Conservation (phyloP, 2,329 filamentous ascomycete species). For the Calonectria fujianensis region DNA sequence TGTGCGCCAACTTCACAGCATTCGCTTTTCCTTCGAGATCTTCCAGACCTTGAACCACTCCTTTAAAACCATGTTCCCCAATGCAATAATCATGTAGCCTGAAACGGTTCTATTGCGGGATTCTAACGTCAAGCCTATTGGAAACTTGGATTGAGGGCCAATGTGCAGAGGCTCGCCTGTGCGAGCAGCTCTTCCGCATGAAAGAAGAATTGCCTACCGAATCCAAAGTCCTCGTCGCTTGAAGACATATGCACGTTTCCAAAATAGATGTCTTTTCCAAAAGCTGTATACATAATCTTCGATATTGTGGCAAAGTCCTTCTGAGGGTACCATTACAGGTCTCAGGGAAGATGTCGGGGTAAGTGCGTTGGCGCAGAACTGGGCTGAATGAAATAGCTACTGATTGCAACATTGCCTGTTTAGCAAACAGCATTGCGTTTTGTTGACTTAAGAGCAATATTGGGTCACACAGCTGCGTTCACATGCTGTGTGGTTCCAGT, state of each 20-base stretch:
- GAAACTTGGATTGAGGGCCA: too few relatives aligned
- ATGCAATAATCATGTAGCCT: conserved; percentile 6
- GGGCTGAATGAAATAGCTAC: background rate
- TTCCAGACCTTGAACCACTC: conserved; percentile 26
- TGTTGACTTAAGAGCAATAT: too few relatives aligned
- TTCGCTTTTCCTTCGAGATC: conserved; percentile 31
- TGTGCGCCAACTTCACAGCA: conserved; percentile 13
- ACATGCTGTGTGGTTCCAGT: too few relatives aligned
- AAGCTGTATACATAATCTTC: conserved; percentile 33
- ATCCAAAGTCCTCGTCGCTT: conserved; percentile 23
- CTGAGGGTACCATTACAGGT: conserved; percentile 25
- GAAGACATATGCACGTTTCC: conserved; percentile 19
- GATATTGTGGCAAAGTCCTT: conserved; percentile 11
- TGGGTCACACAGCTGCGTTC: too few relatives aligned
- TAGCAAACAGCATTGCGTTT: too few relatives aligned
- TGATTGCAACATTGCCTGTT: too few relatives aligned
- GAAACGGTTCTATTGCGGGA: background rate
- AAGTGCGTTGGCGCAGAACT: conserved; percentile 31
- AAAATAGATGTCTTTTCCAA: conserved; percentile 34
- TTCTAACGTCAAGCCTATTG: too few relatives aligned
- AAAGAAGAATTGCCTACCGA: conserved; percentile 1
- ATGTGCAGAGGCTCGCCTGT: conserved; percentile 1
- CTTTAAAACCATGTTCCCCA: conserved; percentile 3
- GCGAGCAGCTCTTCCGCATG: conserved; percentile 24
- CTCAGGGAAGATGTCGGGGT: conserved; percentile 6